Conservation (phyloP, 2,329 filamentous ascomycete genomes). For the Scolecobasidium constrictum region DNA sequence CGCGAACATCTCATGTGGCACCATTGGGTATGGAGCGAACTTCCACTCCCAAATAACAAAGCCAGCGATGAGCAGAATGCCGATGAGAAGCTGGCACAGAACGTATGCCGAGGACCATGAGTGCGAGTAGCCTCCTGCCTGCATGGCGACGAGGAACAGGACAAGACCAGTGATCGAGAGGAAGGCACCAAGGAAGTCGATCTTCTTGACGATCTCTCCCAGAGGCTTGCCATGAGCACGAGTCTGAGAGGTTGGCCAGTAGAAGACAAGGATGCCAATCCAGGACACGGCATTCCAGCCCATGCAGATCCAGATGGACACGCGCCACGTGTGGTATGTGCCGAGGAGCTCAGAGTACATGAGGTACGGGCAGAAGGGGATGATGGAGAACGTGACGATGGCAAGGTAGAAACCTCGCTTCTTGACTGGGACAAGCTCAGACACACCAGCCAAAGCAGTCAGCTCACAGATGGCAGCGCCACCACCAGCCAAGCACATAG, state of each 20-base stretch:
- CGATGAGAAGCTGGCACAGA: slow-evolving; percentile 24
- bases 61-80: slow-evolving; percentile 20
- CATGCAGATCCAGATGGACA: slow-evolving; percentile 16
- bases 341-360: slow-evolving; percentile 21
- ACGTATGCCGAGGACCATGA: slow-evolving; percentile 27
- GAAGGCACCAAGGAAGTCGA: slow-evolving; percentile 21
- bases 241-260: slow-evolving; percentile 19
- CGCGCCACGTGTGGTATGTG: slow-evolving; percentile 19
- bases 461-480: slow-evolving; percentile 23
- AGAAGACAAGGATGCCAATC: slow-evolving; percentile 19
- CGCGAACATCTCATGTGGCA: slow-evolving; percentile 24
- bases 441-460: slow-evolving; percentile 22
- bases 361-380: slow-evolving; percentile 23
- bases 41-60: slow-evolving; percentile 28
- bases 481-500: slow-evolving; percentile 22
- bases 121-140: slow-evolving; percentile 28
- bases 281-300: slow-evolving; percentile 13
- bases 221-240: neutral
- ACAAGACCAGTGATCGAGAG: slow-evolving; percentile 22
- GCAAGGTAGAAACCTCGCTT: slow-evolving; percentile 23
- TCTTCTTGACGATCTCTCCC: slow-evolving; percentile 11
- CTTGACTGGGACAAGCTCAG: slow-evolving; percentile 22
- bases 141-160: slow-evolving; percentile 25
- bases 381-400: slow-evolving; percentile 21
- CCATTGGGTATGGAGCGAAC: slow-evolving; percentile 26